Evolutionary conservation across 768 basidiomycete species (phyloP).

Genomic region (Artomyces pyxidatus): DNA sequence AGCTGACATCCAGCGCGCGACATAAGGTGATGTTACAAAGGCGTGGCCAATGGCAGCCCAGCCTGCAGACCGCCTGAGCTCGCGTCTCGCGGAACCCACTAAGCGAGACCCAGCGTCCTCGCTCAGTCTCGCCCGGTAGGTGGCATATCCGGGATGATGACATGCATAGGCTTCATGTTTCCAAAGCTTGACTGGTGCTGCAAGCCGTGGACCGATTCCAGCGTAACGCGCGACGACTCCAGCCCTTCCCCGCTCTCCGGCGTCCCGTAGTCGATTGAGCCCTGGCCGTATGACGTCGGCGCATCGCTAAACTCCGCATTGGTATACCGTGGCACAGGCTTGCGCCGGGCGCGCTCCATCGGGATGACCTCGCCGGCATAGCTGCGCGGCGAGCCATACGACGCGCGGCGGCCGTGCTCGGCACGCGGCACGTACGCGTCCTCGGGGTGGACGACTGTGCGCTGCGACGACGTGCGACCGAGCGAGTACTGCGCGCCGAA

Average conservation of each 20-base stretch:
- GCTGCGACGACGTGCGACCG: not conserved
- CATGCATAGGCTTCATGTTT: constrained; percentile 20
- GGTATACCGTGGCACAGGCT: constrained; percentile 15
- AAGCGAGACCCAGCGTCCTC: no score
- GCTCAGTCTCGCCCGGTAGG: constrained; percentile 1
- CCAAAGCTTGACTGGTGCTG: constrained; percentile 26
- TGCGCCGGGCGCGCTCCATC: constrained; percentile 12
- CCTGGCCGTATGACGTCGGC: not conserved
- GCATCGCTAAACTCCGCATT: not conserved
- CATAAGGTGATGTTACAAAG: not conserved
- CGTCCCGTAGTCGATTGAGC: not conserved
- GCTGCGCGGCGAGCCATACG: not conserved
- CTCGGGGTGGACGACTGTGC: no score
- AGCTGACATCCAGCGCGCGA: no score
- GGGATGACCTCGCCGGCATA: constrained; percentile 5
- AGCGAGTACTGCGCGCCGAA: not conserved
- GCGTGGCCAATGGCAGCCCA: constrained; percentile 4
- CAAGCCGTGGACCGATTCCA: constrained; percentile 14
- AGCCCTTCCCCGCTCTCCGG: not conserved
- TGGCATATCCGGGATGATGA: constrained; percentile 23
- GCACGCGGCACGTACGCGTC: no score
- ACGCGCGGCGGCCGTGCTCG: not conserved
- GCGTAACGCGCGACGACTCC: constrained; percentile 19
- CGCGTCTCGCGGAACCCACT: no score
- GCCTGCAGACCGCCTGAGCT: constrained; percentile 13